Percentiles rank a stretch among this genome's conserved stretches.
Evolutionary conservation across 1,139 yeast species (phyloP).

Genomic region (Blastobotrys proliferans): DNA sequence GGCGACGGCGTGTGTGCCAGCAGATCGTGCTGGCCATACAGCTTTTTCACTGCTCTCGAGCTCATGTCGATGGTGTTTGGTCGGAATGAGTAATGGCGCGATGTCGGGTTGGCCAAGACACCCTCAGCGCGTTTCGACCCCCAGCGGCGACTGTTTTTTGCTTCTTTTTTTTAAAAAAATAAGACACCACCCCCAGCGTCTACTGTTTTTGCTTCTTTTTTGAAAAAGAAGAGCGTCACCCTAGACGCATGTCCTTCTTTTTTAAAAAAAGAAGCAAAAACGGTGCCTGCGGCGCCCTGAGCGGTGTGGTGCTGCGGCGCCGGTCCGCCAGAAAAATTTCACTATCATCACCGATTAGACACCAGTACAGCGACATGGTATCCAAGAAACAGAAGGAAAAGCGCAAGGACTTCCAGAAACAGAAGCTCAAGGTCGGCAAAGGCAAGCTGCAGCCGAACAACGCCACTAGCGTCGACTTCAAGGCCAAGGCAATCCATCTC

Average conservation of each 20-base stretch:
- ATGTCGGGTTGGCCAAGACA: too few relatives aligned
- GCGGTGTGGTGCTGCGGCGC: neutral
- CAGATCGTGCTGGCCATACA: slow-evolving; percentile 19
- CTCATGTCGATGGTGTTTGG: slow-evolving; percentile 17
- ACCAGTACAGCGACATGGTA: slow-evolving; percentile 21
- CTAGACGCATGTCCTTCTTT: too few relatives aligned
- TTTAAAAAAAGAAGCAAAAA: too few relatives aligned
- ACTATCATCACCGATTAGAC: neutral
- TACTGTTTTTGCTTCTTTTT: too few relatives aligned
- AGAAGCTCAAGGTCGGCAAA: slow-evolving; percentile 87
- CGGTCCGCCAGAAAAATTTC: neutral
- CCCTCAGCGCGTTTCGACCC: too few relatives aligned
- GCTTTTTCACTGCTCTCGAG: slow-evolving; percentile 23
- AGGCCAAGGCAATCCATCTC: slow-evolving; percentile 47
- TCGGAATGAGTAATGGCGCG: too few relatives aligned
- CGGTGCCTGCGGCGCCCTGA: too few relatives aligned
- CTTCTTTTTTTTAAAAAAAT: too few relatives aligned
- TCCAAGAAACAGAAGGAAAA: slow-evolving; percentile 57
- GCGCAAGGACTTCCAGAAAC: slow-evolving; percentile 71
- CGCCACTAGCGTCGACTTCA: slow-evolving; percentile 80
- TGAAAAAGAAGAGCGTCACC: too few relatives aligned
- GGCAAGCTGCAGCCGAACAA: slow-evolving; percentile 64
- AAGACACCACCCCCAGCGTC: too few relatives aligned
- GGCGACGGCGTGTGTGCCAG: too few relatives aligned
- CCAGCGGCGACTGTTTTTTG: too few relatives aligned